Evolutionary conservation across 306 rosid species (phyloP), one percentile per base, ranked within the genome.

Genomic region (Alnus glutinosa): DNA sequence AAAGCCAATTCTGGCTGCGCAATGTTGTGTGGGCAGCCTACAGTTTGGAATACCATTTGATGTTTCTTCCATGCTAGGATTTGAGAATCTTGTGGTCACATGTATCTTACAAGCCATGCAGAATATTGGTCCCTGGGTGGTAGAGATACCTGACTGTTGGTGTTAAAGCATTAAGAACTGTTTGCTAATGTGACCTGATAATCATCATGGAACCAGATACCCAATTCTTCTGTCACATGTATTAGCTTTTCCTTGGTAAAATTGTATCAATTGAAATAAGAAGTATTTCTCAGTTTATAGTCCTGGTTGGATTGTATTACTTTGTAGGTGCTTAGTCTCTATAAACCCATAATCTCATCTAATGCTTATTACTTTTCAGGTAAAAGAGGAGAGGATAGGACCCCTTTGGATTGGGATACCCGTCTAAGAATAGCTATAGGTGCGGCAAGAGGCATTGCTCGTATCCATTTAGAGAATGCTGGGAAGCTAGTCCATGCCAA

Each of bases 401-500:
- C 74, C 70, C 79, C 92, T 4, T 82, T 94, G 78, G 94, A 89
- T 79, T 94, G 98, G 98, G 89, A 90, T 73, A 49, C 91, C 36
- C 86, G 97, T 52, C 85, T 90, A 49, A 90, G 83, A 83, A 83
- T 94, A 79, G 98, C 97, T 12, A 39, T 90, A 36, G 98, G 98
- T 23, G 90, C 93, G 44, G 98, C 97, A 32, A 88, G 90, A 80
- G 98, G 98, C 71, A 83, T 94, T 62, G 89, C 90, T 44, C 88
- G 85, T 6, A 84, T 94, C 82, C 98, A 94, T 75, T 74, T 74
- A 18, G 94, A 85, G 80, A 90, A 85, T 28, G 87, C 90, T 6
- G 96, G 97, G 78, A 94, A 92, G 67, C 94, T 94, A 58, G 89
- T 92, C 50, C 97, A 92, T 32, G 98, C 97, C 78, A 92, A 94